These are phyloP conservation scores for Diddensiella caesifluorescens DNA, from an alignment of 805 yeast genomes.

Conservation along the genomic window DNA sequence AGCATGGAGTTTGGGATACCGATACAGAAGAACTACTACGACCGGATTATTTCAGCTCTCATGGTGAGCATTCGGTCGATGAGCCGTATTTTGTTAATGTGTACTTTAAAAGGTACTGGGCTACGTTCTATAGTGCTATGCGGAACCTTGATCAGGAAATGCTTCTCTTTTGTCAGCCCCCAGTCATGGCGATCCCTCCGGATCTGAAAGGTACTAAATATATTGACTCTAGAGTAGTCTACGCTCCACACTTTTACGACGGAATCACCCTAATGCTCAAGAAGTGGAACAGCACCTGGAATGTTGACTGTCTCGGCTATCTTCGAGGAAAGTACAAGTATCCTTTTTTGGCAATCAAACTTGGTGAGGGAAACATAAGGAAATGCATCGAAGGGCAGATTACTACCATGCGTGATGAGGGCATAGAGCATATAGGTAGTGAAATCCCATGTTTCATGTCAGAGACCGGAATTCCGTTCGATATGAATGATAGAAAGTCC, in stretches of 20 bases:
- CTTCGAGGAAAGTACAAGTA: constrained; percentile 69
- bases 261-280: constrained; percentile 91
- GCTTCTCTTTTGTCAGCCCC: constrained; percentile 70
- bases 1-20: constrained; percentile 70
- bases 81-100: constrained; percentile 43
- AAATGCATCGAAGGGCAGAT: constrained; percentile 67
- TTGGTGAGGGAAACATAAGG: constrained; percentile 75
- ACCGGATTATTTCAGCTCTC: constrained; percentile 46
- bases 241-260: constrained; percentile 89
- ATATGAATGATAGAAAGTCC: constrained; percentile 79
- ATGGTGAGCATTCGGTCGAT: constrained; percentile 22
- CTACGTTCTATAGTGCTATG: constrained; percentile 40
- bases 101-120: constrained; percentile 60
- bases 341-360: constrained; percentile 62
- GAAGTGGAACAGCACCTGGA: constrained; percentile 76
- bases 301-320: constrained; percentile 86
- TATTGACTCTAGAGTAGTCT: constrained; percentile 60
- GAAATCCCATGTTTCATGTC: constrained; percentile 71
- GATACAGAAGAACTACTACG: constrained; percentile 28
- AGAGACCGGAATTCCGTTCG: constrained; percentile 97
- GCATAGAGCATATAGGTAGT: constrained; percentile 53
- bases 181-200: constrained; percentile 78
- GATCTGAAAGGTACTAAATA: constrained; percentile 39
- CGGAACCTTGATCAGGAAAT: constrained; percentile 41
- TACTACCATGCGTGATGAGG: constrained; percentile 59